Evolutionary conservation across 2,329 filamentous ascomycete genomes (phyloP).

Genomic region (Colletotrichum spinosum): DNA sequence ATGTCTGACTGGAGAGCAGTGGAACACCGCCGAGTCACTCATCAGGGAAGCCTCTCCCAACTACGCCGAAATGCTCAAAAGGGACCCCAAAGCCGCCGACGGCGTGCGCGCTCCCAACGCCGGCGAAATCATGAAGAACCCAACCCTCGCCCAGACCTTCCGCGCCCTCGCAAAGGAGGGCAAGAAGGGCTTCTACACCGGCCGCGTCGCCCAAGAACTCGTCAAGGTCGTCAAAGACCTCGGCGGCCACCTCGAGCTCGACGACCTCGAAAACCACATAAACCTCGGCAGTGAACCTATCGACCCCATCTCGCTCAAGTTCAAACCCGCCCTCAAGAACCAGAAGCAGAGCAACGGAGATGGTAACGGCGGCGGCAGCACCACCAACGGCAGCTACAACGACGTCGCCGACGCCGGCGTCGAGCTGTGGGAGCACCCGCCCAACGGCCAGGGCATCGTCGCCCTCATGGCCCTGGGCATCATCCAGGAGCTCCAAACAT

Average conservation of each 20-base stretch:
- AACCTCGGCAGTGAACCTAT: conserved; percentile 78
- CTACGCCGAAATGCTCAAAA: conserved; percentile 87
- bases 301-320: conserved; percentile 85
- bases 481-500: conserved; percentile 83
- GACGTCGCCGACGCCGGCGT: conserved; percentile 59
- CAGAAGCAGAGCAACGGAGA: conserved; percentile 7
- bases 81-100: conserved; percentile 73
- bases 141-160: conserved; percentile 84
- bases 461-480: conserved; percentile 95
- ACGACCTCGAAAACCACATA: conserved; percentile 84
- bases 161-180: conserved; percentile 81
- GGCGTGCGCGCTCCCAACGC: conserved; percentile 80
- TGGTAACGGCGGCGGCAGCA: conserved; percentile 1
- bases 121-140: conserved; percentile 92
- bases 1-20: conserved; percentile 62
- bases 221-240: conserved; percentile 81
- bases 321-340: conserved; percentile 53
- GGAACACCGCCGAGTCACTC: conserved; percentile 72
- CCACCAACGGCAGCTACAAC: conserved; percentile 44
- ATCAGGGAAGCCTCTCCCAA: conserved; percentile 86
- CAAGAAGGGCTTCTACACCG: conserved; percentile 92
- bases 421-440: conserved; percentile 95
- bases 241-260: conserved; percentile 82
- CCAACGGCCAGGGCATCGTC: conserved; percentile 95
- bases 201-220: conserved; percentile 83